Conservation (phyloP, 805 yeast species). For the Ogataea pilisensis region DNA sequence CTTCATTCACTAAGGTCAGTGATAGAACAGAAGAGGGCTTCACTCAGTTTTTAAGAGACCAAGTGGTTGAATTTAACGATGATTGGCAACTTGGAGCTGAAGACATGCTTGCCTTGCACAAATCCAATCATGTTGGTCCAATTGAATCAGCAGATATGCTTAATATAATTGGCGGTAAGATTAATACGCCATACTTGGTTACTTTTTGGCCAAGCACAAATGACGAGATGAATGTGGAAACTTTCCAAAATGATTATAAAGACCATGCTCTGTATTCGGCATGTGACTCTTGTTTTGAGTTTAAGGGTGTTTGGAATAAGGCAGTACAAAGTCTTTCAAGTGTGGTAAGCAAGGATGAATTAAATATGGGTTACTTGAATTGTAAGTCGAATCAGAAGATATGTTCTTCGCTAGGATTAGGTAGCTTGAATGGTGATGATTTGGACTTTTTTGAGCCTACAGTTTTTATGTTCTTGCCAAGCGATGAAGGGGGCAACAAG, state of each 20-base stretch:
- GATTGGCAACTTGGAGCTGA: constrained; percentile 46
- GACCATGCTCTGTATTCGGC: constrained; percentile 35
- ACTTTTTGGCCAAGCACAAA: constrained; percentile 63
- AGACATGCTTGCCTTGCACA: constrained; percentile 21
- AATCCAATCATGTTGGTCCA: constrained; percentile 6
- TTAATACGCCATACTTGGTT: constrained; percentile 47
- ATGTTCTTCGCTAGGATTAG: constrained; percentile 50
- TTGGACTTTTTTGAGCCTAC: constrained; percentile 17
- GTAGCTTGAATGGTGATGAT: constrained; percentile 24
- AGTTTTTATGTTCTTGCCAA: constrained; percentile 43
- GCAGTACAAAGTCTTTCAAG: constrained; percentile 43
- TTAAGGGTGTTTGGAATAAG: constrained; percentile 54
- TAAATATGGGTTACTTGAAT: constrained; percentile 48
- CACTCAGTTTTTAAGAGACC: constrained; percentile 49
- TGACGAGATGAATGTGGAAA: constrained; percentile 33
- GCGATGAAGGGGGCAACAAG: constrained; percentile 44
- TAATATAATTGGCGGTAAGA: constrained; percentile 47
- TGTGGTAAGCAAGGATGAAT: constrained; percentile 8
- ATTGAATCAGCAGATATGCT: constrained; percentile 39
- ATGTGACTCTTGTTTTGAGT: constrained; percentile 48
- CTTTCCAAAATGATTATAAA: constrained; percentile 31
- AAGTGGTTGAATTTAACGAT: constrained; percentile 39
- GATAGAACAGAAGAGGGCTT: constrained; percentile 47
- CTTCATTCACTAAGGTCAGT: constrained; percentile 44
- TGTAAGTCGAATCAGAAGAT: constrained; percentile 47